phyloP scores from a whole-genome alignment of 495 filamentous ascomycete genomes.

The Penicillium psychrofluorescens region DNA sequence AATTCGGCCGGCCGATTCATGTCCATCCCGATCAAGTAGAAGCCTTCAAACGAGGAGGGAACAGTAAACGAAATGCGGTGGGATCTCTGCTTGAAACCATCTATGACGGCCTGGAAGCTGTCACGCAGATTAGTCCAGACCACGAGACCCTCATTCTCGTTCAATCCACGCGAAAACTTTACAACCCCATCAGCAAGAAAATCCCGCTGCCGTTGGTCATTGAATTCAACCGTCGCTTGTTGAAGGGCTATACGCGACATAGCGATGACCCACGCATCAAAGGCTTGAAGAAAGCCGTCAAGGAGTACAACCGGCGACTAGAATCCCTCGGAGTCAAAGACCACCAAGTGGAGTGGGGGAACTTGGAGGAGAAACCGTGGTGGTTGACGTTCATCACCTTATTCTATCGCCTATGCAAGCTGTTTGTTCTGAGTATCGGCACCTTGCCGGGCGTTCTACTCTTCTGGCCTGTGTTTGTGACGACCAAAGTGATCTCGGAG shows the following conservation, averaged over 20 bases:
- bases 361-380: constrained; percentile 52
- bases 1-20: constrained; percentile 84
- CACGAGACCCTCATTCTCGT: constrained; percentile 96
- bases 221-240: constrained; percentile 85
- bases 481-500: constrained; percentile 79
- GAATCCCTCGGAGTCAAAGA: constrained; percentile 79
- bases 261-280: constrained; percentile 82
- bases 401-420: constrained; percentile 70
- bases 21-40: constrained; percentile 74
- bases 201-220: constrained; percentile 87
- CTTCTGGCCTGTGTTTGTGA: constrained; percentile 86
- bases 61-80: constrained; percentile 71
- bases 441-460: constrained; percentile 80
- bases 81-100: constrained; percentile 74
- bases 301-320: constrained; percentile 79
- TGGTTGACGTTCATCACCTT: constrained; percentile 65
- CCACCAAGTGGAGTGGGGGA: constrained; percentile 91
- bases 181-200: constrained; percentile 89
- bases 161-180: constrained; percentile 86
- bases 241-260: constrained; percentile 84
- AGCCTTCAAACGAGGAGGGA: constrained; percentile 63
- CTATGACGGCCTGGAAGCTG: constrained; percentile 71
- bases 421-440: constrained; percentile 66
- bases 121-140: constrained; percentile 88
- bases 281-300: constrained; percentile 67